Evolutionary conservation across 495 filamentous ascomycete genomes (phyloP).

Genomic region (Aspergillus baeticus): DNA sequence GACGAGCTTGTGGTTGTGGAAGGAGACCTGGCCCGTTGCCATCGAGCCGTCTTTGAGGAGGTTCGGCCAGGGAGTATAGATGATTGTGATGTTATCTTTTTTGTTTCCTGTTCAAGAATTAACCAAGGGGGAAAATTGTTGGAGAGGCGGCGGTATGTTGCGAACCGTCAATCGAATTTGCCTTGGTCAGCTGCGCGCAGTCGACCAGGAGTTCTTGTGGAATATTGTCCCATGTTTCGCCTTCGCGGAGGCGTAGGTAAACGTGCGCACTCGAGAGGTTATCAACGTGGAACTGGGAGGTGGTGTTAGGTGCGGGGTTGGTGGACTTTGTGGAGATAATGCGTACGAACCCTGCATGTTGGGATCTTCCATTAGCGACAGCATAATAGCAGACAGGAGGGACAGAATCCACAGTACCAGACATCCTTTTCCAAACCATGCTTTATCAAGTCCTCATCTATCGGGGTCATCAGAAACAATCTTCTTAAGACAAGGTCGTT

Average conservation of each 20-base stretch:
- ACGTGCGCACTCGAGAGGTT: conserved; percentile 96
- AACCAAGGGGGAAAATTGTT: background rate
- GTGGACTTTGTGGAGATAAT: conserved; percentile 1
- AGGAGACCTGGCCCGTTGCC: conserved; percentile 92
- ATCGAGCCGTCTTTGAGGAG: conserved; percentile 95
- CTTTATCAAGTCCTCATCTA: conserved; percentile 95
- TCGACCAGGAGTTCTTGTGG: conserved; percentile 74
- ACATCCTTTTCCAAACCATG: conserved; percentile 93
- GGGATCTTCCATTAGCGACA: conserved; percentile 1
- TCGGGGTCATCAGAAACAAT: conserved; percentile 20
- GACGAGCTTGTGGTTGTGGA: conserved; percentile 85
- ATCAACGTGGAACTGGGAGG: conserved; percentile 85
- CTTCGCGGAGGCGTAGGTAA: conserved; percentile 81
- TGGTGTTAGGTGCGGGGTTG: conserved; percentile 19
- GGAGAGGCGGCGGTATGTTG: background rate
- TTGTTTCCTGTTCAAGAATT: conserved; percentile 69
- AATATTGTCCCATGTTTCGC: conserved; percentile 83
- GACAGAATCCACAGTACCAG: conserved; percentile 57
- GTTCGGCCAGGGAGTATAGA: conserved; percentile 98
- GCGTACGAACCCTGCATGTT: conserved; percentile 36
- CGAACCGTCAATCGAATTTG: conserved; percentile 94
- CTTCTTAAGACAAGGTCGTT: too few relatives aligned
- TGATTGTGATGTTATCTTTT: conserved; percentile 93
- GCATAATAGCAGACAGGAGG: background rate
- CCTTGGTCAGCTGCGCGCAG: conserved; percentile 93